Conservation (phyloP, 2,329 filamentous ascomycete genomes). For the Fonsecaea multimorphosa region DNA sequence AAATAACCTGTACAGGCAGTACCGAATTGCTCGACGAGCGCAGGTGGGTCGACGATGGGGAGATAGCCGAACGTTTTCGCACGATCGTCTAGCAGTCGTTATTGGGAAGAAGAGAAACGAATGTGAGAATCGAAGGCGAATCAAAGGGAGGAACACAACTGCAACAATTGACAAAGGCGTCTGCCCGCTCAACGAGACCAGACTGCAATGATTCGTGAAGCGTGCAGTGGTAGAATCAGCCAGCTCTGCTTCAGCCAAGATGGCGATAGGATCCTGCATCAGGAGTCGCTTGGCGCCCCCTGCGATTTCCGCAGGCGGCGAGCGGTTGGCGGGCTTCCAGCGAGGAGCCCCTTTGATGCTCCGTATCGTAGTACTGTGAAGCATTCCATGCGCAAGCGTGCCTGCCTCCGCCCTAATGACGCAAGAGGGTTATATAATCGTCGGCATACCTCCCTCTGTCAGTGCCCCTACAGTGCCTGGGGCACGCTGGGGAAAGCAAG, state of each 20-base stretch:
- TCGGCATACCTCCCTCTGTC: neutral
- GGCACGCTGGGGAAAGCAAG: constrained; percentile 1
- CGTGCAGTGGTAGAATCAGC: neutral
- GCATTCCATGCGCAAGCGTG: neutral
- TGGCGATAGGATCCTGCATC: constrained; percentile 9
- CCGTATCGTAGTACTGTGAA: neutral
- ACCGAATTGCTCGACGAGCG: neutral
- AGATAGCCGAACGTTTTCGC: neutral
- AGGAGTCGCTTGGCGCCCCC: constrained; percentile 11
- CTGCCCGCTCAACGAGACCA: constrained; percentile 20
- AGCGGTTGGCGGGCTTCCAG: neutral
- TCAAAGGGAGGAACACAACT: neutral
- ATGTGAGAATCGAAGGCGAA: constrained; percentile 1
- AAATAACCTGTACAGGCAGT: neutral
- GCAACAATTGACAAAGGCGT: neutral
- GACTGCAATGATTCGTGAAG: constrained; percentile 1
- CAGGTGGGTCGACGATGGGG: neutral
- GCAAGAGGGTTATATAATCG: constrained; percentile 8
- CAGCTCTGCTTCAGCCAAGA: neutral
- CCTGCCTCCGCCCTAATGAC: neutral
- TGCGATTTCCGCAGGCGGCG: neutral
- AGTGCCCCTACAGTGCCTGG: neutral
- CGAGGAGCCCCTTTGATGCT: neutral
- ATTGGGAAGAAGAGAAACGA: constrained; percentile 1
- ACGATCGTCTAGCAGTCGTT: neutral